Conservation (phyloP, 495 filamentous ascomycete genomes). For the Aspergillus egyptiacus region DNA sequence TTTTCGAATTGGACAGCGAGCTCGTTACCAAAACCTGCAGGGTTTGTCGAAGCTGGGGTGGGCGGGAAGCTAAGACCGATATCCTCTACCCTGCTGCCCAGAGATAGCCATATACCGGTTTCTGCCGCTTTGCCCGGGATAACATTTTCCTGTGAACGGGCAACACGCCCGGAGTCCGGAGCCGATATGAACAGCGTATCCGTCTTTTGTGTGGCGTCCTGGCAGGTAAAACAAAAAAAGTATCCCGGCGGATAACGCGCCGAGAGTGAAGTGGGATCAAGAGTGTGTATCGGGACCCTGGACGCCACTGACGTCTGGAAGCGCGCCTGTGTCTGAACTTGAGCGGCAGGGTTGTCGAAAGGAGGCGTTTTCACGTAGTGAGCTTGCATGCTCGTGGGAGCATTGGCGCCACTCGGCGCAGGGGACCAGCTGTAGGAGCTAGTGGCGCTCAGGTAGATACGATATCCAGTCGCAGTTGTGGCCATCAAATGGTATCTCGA, state of each 20-base stretch:
- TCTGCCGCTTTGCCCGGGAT: slow-evolving; percentile 53
- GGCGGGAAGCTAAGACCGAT: slow-evolving; percentile 66
- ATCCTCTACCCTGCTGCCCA: slow-evolving; percentile 66
- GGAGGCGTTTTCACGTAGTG: slow-evolving; percentile 94
- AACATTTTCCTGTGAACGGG: slow-evolving; percentile 48
- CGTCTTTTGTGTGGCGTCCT: slow-evolving; percentile 40
- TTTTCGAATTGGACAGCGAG: slow-evolving; percentile 89
- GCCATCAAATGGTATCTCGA: slow-evolving; percentile 83
- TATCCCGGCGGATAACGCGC: slow-evolving; percentile 79
- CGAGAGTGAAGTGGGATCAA: slow-evolving; percentile 51
- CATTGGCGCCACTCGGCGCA: slow-evolving; percentile 47
- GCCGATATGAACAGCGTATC: slow-evolving; percentile 78
- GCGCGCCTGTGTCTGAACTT: slow-evolving; percentile 23
- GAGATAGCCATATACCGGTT: slow-evolving; percentile 64
- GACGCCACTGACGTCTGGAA: slow-evolving; percentile 25
- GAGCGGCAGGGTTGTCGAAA: slow-evolving; percentile 30
- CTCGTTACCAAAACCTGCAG: slow-evolving; percentile 89
- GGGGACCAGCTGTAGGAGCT: slow-evolving; percentile 62
- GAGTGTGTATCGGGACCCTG: slow-evolving; percentile 35
- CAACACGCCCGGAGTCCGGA: slow-evolving; percentile 78
- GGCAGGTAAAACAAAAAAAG: slow-evolving; percentile 74
- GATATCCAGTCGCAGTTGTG: slow-evolving; percentile 81
- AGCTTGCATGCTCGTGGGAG: slow-evolving; percentile 94
- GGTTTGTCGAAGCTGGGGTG: slow-evolving; percentile 60
- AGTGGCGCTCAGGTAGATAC: slow-evolving; percentile 87